phyloP scores from a whole-genome alignment of 257 asterid species.

The Oldenlandia corymbosa region DNA sequence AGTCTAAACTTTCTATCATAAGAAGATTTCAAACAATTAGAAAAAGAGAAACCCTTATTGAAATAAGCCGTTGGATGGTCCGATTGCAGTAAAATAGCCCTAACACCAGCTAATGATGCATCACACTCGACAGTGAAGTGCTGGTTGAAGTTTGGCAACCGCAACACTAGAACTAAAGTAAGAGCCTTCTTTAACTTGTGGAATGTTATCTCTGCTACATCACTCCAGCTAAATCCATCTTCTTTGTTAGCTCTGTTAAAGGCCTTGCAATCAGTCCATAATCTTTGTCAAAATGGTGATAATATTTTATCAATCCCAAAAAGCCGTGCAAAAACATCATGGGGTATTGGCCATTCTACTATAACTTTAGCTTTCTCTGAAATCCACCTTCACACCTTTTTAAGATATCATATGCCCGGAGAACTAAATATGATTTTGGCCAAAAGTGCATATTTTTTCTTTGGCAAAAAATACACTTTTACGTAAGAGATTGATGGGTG shows the following conservation, averaged over 20 bases:
- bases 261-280: conserved; percentile 2
- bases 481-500: too few species aligned
- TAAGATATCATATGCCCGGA: too few species aligned
- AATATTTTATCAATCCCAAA: conserved; percentile 13
- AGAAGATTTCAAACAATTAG: neutral
- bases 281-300: neutral
- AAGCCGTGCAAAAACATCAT: conserved; percentile 6
- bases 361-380: neutral
- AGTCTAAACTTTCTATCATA: neutral
- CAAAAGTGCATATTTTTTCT: too few species aligned
- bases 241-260: neutral
- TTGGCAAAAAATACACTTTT: too few species aligned
- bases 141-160: conserved; percentile 5
- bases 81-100: neutral
- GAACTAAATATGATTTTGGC: too few species aligned
- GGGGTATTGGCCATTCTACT: neutral
- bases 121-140: conserved; percentile 7
- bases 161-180: neutral
- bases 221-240: neutral
- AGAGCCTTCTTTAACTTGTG: neutral
- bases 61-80: conserved; percentile 12
- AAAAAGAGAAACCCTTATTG: neutral
- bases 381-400: too few species aligned
- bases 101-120: neutral
- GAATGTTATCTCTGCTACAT: neutral